Conservation (phyloP, 176 grass and related monocot genomes). For the Elymus sibiricus region DNA sequence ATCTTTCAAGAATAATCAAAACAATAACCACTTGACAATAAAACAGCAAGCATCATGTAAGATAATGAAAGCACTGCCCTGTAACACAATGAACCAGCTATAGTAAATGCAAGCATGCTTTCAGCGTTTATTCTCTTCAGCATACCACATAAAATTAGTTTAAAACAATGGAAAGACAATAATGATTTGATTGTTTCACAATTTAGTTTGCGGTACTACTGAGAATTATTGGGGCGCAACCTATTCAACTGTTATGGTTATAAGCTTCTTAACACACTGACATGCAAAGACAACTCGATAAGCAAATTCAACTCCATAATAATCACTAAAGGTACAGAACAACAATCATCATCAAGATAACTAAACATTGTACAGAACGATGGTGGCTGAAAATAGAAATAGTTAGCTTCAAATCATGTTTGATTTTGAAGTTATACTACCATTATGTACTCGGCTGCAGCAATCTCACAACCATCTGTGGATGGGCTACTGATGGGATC, state of each 20-base stretch:
- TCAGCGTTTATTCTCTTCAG: constrained; percentile 2
- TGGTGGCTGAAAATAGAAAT: background rate
- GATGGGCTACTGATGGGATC: constrained; percentile 2
- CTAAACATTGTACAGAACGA: background rate
- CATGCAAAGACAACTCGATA: background rate
- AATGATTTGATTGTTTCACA: background rate
- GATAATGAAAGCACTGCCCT: background rate
- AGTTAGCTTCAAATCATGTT: background rate
- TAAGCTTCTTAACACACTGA: background rate
- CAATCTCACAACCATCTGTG: background rate
- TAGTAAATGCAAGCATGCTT: constrained; percentile 12
- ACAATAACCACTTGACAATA: constrained; percentile 8
- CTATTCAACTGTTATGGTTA: background rate
- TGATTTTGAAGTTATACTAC: constrained; percentile 2
- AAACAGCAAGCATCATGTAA: constrained; percentile 16
- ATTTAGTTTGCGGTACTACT: background rate
- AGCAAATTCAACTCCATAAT: background rate
- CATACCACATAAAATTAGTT: background rate
- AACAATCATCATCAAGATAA: constrained; percentile 9
- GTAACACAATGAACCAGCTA: constrained; percentile 8
- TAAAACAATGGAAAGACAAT: background rate
- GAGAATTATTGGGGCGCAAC: background rate
- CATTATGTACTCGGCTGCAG: background rate
- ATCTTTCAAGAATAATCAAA: background rate
- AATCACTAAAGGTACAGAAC: background rate